Evolutionary conservation across 208 protist genomes (phyloP).

Genomic region (Giardia muris): DNA sequence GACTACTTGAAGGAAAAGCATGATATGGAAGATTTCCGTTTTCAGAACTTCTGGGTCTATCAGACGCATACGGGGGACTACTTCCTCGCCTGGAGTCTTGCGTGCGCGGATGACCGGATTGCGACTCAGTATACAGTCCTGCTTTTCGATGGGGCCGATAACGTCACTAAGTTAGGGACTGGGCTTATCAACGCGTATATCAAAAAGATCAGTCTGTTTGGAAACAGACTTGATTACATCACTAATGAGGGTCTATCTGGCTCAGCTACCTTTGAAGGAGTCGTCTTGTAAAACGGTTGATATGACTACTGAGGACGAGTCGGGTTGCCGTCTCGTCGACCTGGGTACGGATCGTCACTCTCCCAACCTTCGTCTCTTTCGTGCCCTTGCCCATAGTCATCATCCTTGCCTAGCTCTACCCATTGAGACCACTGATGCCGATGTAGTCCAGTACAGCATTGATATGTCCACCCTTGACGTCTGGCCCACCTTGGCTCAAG

Average conservation of each 20-base stretch:
- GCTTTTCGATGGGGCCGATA: background rate
- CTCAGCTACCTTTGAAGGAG: background rate
- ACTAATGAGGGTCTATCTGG: background rate
- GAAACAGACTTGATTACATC: background rate
- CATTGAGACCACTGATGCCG: too few species aligned
- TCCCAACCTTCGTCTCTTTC: too few species aligned
- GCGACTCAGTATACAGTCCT: background rate
- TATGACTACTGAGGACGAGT: too few species aligned
- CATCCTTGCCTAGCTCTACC: too few species aligned
- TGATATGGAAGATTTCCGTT: background rate
- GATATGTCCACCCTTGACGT: too few species aligned
- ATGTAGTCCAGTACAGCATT: too few species aligned
- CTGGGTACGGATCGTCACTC: too few species aligned
- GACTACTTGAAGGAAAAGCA: background rate
- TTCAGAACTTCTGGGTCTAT: constrained; percentile 1
- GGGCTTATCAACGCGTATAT: background rate
- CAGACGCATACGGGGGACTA: background rate
- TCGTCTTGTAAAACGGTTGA: background rate
- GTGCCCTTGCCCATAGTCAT: too few species aligned
- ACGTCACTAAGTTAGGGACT: background rate
- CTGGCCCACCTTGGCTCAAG: too few species aligned
- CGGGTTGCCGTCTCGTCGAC: too few species aligned
- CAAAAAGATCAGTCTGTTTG: background rate
- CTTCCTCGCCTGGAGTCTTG: background rate
- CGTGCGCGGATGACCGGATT: background rate